A percentile compares a stretch with the other conserved stretches of the same genome.
Evolutionary conservation across 2,329 filamentous ascomycete genomes (phyloP).

Genomic region (Colletotrichum coccodes): DNA sequence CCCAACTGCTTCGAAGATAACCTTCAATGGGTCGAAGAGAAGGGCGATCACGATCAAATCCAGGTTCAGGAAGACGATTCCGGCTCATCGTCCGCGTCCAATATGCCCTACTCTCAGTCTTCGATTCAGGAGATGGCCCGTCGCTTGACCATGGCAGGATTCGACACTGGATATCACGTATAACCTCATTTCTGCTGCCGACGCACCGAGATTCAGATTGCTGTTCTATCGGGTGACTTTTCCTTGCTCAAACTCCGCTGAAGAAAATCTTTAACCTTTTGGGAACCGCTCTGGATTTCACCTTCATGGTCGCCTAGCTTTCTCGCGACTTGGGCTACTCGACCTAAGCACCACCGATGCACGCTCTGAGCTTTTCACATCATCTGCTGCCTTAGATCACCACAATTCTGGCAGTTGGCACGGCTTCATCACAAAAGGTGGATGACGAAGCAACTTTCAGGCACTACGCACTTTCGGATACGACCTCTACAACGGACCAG

Average conservation of each 20-base stretch:
- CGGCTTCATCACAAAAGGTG: no score
- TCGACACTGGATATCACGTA: not conserved
- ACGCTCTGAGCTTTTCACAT: no score
- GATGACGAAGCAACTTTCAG: no score
- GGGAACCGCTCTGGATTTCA: not conserved
- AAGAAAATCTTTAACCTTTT: not conserved
- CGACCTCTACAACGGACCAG: no score
- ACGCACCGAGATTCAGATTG: not conserved
- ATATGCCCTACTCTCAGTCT: not conserved
- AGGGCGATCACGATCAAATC: not conserved
- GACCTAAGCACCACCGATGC: not conserved
- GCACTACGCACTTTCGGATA: no score
- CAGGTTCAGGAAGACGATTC: not conserved
- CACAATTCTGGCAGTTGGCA: no score
- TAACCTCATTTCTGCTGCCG: not conserved
- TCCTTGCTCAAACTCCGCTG: no score
- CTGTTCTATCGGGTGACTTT: not conserved
- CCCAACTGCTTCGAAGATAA: constrained; percentile 3
- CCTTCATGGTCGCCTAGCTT: not conserved
- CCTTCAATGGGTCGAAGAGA: constrained; percentile 12
- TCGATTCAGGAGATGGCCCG: constrained; percentile 18
- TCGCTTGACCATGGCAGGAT: not conserved
- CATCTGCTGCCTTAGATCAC: no score
- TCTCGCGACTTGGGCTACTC: not conserved
- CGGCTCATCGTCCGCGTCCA: not conserved